phyloP scores from a whole-genome alignment of 1,139 yeast species.

The Pichia sp. region DNA sequence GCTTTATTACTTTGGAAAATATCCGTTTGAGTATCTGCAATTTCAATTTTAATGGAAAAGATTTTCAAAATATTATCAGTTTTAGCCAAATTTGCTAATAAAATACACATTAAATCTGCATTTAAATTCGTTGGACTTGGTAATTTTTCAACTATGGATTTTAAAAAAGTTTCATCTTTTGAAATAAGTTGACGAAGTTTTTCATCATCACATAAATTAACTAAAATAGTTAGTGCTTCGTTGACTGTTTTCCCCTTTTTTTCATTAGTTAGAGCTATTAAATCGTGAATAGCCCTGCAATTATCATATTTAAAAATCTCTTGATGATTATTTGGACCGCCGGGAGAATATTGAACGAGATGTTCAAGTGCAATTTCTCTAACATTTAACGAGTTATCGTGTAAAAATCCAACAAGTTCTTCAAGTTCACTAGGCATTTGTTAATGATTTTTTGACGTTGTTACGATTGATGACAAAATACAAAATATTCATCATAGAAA shows the following conservation, averaged over 20 bases:
- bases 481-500: too few species aligned
- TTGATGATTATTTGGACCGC: slow-evolving; percentile 39
- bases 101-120: slow-evolving; percentile 79
- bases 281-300: slow-evolving; percentile 66
- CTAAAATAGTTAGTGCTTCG: slow-evolving; percentile 73
- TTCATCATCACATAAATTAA: slow-evolving; percentile 72
- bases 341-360: slow-evolving; percentile 71
- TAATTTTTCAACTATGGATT: slow-evolving; percentile 48
- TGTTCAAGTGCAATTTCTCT: slow-evolving; percentile 82
- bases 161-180: slow-evolving; percentile 55
- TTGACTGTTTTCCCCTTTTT: slow-evolving; percentile 40
- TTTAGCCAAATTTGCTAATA: slow-evolving; percentile 81
- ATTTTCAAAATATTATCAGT: slow-evolving; percentile 53
- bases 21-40: slow-evolving; percentile 29
- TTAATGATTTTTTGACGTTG: too few species aligned
- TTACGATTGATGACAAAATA: too few species aligned
- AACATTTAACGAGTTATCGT: slow-evolving; percentile 76
- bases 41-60: slow-evolving; percentile 42
- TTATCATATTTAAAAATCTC: slow-evolving; percentile 65
- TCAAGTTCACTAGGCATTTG: slow-evolving; percentile 19
- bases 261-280: slow-evolving; percentile 48
- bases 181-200: slow-evolving; percentile 60
- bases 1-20: slow-evolving; percentile 52
- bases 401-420: slow-evolving; percentile 63
- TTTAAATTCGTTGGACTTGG: slow-evolving; percentile 52